Base-by-base conservation (phyloP, 192 early-diverging fungal genomes). In the Coemansia sp. region DNA sequence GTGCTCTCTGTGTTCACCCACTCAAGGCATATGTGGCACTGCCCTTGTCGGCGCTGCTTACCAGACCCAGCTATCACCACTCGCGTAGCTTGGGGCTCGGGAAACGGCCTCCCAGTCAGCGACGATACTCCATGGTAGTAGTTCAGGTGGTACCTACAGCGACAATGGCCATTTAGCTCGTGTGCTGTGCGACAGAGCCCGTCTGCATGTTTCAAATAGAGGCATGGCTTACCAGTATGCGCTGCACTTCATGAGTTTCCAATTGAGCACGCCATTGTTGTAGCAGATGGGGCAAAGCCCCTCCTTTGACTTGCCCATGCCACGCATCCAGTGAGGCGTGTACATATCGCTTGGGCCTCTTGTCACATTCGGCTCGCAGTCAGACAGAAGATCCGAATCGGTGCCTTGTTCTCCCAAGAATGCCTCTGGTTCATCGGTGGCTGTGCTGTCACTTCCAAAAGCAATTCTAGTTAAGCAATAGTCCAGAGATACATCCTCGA, bases 71-170 rank as follows among this genome's bases (percentile, higher is more conserved):
- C 33, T 19, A 18, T 48, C 43, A 50, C 56, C 12, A 12, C 53
- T 8, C 72, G 67, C 17, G 43, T 74, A 1, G 48, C 71, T 37
- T 55, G 56, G 11, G 82, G 82, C 18, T 36, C 34, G 17, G 67
- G 65, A 21, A 74, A 80, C 12, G 80, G 80, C 27, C 65, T 56
- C 17, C 82, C 81, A 0, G 82, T 73, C 33, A 74, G 42, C 17
- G 80, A 67, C 38, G 76, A 79, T 22, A 83, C 54, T 21, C 82
- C 82, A 34, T 83, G 82, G 40, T 68, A 82, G 26, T 77, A 83
- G 53, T 82, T 81, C 32, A 82, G 29, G 33, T 83, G 82, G 34
- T 82, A 82, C 80, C 80, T 82, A 74, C 43, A 62, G 37, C n/a
- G n/a, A n/a, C n/a, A n/a, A n/a, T n/a, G n/a, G n/a, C n/a, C n/a